These are phyloP conservation scores for Heterobasidion irregulare DNA, from an alignment of 1,284 basidiomycete genomes.

Conservation along the genomic window DNA sequence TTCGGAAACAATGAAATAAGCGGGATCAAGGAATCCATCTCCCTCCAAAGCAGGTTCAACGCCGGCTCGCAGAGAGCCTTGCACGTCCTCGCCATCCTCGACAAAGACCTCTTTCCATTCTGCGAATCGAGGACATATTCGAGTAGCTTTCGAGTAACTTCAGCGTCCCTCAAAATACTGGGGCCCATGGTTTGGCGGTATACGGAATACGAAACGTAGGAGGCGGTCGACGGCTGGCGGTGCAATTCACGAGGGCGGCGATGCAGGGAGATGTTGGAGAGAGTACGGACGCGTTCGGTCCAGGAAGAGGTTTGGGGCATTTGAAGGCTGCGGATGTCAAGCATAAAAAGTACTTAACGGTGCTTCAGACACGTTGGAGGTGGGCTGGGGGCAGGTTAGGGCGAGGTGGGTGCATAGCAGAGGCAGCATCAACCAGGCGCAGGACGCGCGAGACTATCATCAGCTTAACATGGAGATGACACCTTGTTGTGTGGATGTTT, in stretches of 20 bases:
- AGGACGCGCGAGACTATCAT: constrained; percentile 1
- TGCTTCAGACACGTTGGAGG: constrained; percentile 10
- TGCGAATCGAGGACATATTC: constrained; percentile 63
- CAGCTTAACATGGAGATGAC: background rate
- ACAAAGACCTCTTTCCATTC: constrained; percentile 35
- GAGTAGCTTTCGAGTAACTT: constrained; percentile 51
- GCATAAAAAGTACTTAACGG: constrained; percentile 15
- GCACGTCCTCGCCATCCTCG: constrained; percentile 63
- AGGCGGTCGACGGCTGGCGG: constrained; percentile 22
- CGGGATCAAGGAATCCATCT: constrained; percentile 66
- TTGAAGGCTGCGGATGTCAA: constrained; percentile 17
- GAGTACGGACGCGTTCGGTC: constrained; percentile 23
- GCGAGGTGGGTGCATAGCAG: constrained; percentile 4
- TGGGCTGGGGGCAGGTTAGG: constrained; percentile 10
- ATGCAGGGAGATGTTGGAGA: constrained; percentile 26
- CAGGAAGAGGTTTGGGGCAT: constrained; percentile 33
- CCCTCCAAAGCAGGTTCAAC: constrained; percentile 64
- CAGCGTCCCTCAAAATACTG: constrained; percentile 54
- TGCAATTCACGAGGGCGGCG: constrained; percentile 29
- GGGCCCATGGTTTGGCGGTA: constrained; percentile 45
- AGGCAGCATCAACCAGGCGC: constrained; percentile 3
- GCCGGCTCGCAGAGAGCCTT: constrained; percentile 63
- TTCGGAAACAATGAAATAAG: constrained; percentile 63
- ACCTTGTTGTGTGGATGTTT: background rate
- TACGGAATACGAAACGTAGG: constrained; percentile 32